Base-by-base conservation (phyloP, 768 basidiomycete genomes). In the Psilocybe cyanescens region DNA sequence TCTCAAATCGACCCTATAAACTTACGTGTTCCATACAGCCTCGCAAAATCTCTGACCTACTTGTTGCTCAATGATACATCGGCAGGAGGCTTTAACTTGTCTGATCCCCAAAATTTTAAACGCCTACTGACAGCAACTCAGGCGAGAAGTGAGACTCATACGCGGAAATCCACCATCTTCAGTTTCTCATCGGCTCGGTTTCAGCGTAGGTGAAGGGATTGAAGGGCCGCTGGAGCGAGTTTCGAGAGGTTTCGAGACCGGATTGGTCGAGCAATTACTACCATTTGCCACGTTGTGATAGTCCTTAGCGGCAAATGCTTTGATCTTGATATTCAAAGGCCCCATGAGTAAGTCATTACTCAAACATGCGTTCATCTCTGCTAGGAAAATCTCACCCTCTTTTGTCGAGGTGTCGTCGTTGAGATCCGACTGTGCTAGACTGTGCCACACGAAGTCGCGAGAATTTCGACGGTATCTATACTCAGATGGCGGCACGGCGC, bases 271-370 rank as follows among this genome's bases (percentile, higher is more conserved):
- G 51, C 6, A 53, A 17, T 53, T 33, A 16, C 50, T 16, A n/a
- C 3, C 9, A 31, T 30, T 11, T 33, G 2, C 51, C 59, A 55
- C 55, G 60, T 61, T 61, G 60, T 61, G 54, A 55, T 55, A 29
- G 35, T 35, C 59, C 54, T 61, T 35, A 37, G 44, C 16, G 47
- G 39, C 37, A 51, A 59, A 49, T 51, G 29, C 48, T 39, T 24
- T 55, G 39, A 50, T 50, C 41, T 55, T 37, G 55, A 35, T 51
- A 54, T 61, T 39, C 17, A 17, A 35, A 56, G 54, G 28, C 48
- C 55, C 55, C 55, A 61, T 56, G 60, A 49, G 56, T 57, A 57
- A 48, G 46, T 35, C 30, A 37, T 48, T 57, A 57, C 45, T 49
- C 46, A 48, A 31, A 35, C 56, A 57, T 57, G 46, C 29, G 55